These are phyloP conservation scores for Thelonectria olida DNA, from an alignment of 2,329 filamentous ascomycete species.

Conservation along the genomic window DNA sequence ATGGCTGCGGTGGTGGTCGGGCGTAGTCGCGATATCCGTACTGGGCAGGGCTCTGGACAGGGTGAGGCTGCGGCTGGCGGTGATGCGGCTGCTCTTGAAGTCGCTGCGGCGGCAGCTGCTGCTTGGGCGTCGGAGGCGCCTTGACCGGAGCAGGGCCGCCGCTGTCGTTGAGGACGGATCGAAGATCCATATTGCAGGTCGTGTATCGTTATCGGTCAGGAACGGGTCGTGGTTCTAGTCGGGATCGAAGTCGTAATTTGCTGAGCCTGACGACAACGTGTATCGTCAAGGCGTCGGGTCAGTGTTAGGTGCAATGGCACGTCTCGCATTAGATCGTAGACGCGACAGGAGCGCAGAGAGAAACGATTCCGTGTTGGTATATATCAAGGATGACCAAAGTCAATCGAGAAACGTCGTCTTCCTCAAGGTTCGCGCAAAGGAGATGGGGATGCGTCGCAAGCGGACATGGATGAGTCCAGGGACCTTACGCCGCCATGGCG, in stretches of 20 bases:
- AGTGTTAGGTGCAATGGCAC: constrained; percentile 30
- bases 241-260: constrained; percentile 23
- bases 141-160: constrained; percentile 50
- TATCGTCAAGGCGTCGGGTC: constrained; percentile 30
- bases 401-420: constrained; percentile 8
- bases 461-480: constrained; percentile 41
- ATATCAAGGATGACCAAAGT: not conserved
- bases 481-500: constrained; percentile 42
- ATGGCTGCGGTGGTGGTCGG: constrained; percentile 58
- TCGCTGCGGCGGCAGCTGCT: constrained; percentile 45
- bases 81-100: constrained; percentile 44
- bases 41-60: constrained; percentile 51
- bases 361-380: not conserved
- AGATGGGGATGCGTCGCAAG: constrained; percentile 36
- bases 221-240: constrained; percentile 2
- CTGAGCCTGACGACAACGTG: constrained; percentile 25
- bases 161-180: constrained; percentile 64
- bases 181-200: constrained; percentile 57
- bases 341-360: constrained; percentile 30
- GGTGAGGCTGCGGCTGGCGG: constrained; percentile 43
- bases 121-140: constrained; percentile 44
- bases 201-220: constrained; percentile 1
- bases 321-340: constrained; percentile 31
- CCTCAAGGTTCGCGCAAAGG: constrained; percentile 37
- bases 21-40: constrained; percentile 62